These are phyloP conservation scores for Venturia oleaginea DNA, from an alignment of 2,329 filamentous ascomycete genomes.

Conservation along the genomic window DNA sequence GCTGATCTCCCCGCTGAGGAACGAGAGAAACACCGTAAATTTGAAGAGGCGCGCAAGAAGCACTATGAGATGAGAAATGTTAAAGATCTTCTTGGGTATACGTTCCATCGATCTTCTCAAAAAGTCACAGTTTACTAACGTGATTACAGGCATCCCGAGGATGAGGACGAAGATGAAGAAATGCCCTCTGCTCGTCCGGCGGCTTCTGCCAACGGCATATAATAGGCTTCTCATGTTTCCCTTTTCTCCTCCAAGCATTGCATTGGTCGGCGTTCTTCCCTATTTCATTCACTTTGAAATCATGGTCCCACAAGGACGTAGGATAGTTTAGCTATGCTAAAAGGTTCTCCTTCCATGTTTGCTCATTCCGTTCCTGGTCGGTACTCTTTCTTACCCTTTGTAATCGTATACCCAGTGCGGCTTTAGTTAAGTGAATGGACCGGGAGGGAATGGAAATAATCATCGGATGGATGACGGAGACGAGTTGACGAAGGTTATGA, in stretches of 20 bases:
- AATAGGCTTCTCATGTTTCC: background rate
- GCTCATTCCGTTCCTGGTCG: background rate
- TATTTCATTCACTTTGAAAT: background rate
- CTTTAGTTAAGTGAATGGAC: background rate
- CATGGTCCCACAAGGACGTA: background rate
- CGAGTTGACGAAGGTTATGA: background rate
- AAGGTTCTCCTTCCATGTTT: background rate
- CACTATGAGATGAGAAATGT: conserved; percentile 99
- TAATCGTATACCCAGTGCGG: conserved; percentile 8
- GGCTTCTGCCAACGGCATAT: background rate
- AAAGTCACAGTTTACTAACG: conserved; percentile 6
- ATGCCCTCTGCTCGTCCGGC: conserved; percentile 14
- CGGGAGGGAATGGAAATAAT: background rate
- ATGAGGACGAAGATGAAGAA: conserved; percentile 35
- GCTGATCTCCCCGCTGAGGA: conserved; percentile 54
- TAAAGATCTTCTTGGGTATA: conserved; percentile 71
- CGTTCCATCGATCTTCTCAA: conserved; percentile 14
- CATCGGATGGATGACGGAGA: background rate
- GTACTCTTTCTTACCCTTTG: background rate
- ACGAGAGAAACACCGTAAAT: conserved; percentile 80
- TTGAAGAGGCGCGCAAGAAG: conserved; percentile 85
- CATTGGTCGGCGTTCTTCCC: background rate
- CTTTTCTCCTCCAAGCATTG: background rate
- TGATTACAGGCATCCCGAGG: conserved; percentile 31
- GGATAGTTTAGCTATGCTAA: background rate